These are phyloP conservation scores for Penicillium diatomitis DNA, from an alignment of 495 filamentous ascomycete species.

Conservation along the genomic window DNA sequence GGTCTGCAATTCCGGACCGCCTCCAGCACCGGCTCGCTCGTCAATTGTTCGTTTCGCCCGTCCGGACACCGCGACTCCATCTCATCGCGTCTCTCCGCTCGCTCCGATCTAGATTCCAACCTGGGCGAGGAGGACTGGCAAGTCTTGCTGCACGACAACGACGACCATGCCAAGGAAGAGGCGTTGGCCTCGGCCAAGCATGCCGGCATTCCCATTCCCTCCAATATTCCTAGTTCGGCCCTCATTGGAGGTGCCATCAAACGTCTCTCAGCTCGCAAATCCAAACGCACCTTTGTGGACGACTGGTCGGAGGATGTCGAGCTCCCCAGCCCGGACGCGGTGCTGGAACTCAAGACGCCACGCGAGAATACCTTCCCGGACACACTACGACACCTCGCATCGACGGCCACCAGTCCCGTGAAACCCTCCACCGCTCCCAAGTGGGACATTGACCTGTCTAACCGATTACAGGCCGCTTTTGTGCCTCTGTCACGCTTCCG, in stretches of 20 bases:
- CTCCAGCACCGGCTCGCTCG: constrained; percentile 49
- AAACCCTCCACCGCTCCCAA: constrained; percentile 26
- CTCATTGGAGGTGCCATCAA: constrained; percentile 92
- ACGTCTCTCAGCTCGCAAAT: constrained; percentile 72
- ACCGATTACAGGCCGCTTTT: constrained; percentile 18
- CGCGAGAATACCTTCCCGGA: constrained; percentile 58
- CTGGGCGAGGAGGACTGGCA: constrained; percentile 79
- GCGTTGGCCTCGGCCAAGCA: constrained; percentile 79
- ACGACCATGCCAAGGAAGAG: constrained; percentile 68
- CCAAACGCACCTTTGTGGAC: constrained; percentile 65
- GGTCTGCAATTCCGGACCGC: constrained; percentile 58
- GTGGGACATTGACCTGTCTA: constrained; percentile 21
- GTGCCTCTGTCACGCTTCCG: constrained; percentile 48
- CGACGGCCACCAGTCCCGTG: constrained; percentile 31
- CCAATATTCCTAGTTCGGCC: constrained; percentile 86
- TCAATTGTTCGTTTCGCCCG: constrained; percentile 39
- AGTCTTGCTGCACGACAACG: constrained; percentile 65
- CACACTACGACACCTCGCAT: constrained; percentile 52
- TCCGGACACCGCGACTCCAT: constrained; percentile 60
- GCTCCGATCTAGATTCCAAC: constrained; percentile 69
- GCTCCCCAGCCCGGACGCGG: constrained; percentile 51
- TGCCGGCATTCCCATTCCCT: constrained; percentile 86
- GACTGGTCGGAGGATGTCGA: constrained; percentile 93
- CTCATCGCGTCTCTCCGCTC: constrained; percentile 67
- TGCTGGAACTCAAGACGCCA: constrained; percentile 54